Evolutionary conservation across 371 early-diverging fungal species (phyloP).

Genomic region (Mucor lusitanicus): DNA sequence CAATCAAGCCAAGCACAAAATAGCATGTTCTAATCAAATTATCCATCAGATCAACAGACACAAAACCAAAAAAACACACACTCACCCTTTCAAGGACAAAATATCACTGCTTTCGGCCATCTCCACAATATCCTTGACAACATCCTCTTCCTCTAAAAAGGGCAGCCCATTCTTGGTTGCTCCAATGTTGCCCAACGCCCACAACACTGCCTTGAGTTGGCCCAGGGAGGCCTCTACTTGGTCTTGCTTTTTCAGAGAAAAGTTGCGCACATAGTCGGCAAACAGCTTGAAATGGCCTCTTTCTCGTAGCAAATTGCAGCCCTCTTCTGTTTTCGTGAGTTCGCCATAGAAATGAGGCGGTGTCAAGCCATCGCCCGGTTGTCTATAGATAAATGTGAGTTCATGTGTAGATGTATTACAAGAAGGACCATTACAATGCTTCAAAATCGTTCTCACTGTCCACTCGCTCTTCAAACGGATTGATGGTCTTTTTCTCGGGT

Average conservation of each 20-base stretch:
- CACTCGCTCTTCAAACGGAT: constrained; percentile 53
- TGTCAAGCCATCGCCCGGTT: constrained; percentile 53
- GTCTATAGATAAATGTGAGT: constrained; percentile 23
- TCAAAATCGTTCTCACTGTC: constrained; percentile 54
- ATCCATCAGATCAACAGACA: neutral
- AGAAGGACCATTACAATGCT: constrained; percentile 35
- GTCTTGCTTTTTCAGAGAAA: constrained; percentile 50
- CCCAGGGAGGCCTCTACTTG: constrained; percentile 27
- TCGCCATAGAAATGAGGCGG: constrained; percentile 87
- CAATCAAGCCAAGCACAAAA: constrained; percentile 75
- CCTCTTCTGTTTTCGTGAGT: constrained; percentile 78
- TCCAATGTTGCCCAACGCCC: constrained; percentile 87
- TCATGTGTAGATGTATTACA: too few species aligned
- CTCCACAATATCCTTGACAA: constrained; percentile 70
- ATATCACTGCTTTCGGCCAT: constrained; percentile 72
- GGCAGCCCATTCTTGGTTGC: constrained; percentile 68
- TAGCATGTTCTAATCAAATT: constrained; percentile 67
- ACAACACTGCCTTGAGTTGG: constrained; percentile 77
- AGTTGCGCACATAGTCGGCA: constrained; percentile 60
- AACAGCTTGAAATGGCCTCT: constrained; percentile 72
- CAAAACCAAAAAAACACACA: too few species aligned
- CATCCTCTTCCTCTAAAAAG: constrained; percentile 70
- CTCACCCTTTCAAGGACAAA: constrained; percentile 79
- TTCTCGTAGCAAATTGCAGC: constrained; percentile 64
- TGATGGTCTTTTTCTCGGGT: constrained; percentile 39